Percentiles rank a stretch among this genome's conserved stretches.
phyloP scores from a whole-genome alignment of 495 filamentous ascomycete genomes.

The Aspergillus steynii region DNA sequence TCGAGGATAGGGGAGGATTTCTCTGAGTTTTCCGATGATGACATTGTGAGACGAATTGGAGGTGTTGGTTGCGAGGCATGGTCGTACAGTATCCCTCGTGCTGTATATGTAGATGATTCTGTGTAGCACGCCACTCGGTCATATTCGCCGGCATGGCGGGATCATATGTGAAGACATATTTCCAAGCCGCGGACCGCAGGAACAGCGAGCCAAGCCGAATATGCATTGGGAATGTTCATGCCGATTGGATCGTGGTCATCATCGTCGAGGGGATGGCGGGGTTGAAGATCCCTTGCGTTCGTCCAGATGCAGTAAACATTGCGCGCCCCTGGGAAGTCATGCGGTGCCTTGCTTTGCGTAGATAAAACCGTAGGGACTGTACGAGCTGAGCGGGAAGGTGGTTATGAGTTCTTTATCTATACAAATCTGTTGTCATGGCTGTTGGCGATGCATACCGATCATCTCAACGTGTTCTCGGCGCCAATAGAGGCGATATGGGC shows the following conservation, averaged over 20 bases:
- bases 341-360: neutral
- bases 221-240: neutral
- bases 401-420: neutral
- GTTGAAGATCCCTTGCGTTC: conserved; percentile 10
- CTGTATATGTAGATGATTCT: neutral
- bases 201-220: neutral
- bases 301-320: neutral
- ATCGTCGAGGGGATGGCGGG: conserved; percentile 8
- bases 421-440: conserved; percentile 2
- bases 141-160: conserved; percentile 1
- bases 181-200: conserved; percentile 4
- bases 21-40: conserved; percentile 4
- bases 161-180: conserved; percentile 3
- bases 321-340: neutral
- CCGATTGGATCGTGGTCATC: neutral
- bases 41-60: neutral
- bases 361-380: neutral
- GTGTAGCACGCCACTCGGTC: neutral
- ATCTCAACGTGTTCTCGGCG: conserved; percentile 1
- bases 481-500: conserved; percentile 5
- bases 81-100: neutral
- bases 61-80: neutral
- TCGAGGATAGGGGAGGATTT: conserved; percentile 15
- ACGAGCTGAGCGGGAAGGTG: neutral
- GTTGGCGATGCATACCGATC: conserved; percentile 18